phyloP scores from a whole-genome alignment of 2,329 filamentous ascomycete species.

The Plenodomus biglobosus region DNA sequence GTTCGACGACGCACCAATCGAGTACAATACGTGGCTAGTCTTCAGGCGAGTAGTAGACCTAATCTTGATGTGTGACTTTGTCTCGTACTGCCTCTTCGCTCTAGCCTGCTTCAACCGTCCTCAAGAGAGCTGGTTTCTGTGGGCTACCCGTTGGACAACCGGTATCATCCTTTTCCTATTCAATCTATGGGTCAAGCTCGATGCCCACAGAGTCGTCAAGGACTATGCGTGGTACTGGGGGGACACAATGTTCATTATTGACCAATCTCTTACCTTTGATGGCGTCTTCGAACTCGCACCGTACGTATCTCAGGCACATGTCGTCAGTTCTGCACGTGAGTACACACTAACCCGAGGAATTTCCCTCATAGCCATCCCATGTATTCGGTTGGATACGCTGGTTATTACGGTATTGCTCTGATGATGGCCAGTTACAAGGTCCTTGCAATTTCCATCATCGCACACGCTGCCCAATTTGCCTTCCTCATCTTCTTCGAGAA shows the following conservation, averaged over 20 bases:
- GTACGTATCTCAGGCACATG: slow-evolving; percentile 38
- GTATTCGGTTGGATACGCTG: slow-evolving; percentile 70
- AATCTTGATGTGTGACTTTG: slow-evolving; percentile 98
- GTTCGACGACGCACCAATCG: slow-evolving; percentile 88
- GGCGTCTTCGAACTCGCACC: slow-evolving; percentile 99
- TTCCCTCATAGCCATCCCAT: slow-evolving; percentile 8
- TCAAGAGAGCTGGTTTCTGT: slow-evolving; percentile 70
- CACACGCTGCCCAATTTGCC: slow-evolving; percentile 89
- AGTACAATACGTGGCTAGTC: slow-evolving; percentile 99
- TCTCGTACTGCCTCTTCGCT: slow-evolving; percentile 94
- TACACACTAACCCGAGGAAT: neutral
- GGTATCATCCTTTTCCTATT: slow-evolving; percentile 82
- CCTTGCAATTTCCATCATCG: slow-evolving; percentile 92
- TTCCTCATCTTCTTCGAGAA: slow-evolving; percentile 93
- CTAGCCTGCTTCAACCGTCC: slow-evolving; percentile 81
- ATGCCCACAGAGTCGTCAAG: slow-evolving; percentile 96
- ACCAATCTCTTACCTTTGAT: slow-evolving; percentile 96
- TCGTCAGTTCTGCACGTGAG: neutral
- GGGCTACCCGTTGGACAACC: slow-evolving; percentile 72
- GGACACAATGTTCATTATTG: slow-evolving; percentile 98
- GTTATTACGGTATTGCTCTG: slow-evolving; percentile 97
- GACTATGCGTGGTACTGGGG: slow-evolving; percentile 99
- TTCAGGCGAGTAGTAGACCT: slow-evolving; percentile 95
- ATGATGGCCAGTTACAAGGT: slow-evolving; percentile 98
- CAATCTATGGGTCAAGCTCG: slow-evolving; percentile 98